A percentile compares a stretch with the other conserved stretches of the same genome.
Conservation (phyloP, 768 basidiomycete species). For the Kwoniella dejecticola region DNA sequence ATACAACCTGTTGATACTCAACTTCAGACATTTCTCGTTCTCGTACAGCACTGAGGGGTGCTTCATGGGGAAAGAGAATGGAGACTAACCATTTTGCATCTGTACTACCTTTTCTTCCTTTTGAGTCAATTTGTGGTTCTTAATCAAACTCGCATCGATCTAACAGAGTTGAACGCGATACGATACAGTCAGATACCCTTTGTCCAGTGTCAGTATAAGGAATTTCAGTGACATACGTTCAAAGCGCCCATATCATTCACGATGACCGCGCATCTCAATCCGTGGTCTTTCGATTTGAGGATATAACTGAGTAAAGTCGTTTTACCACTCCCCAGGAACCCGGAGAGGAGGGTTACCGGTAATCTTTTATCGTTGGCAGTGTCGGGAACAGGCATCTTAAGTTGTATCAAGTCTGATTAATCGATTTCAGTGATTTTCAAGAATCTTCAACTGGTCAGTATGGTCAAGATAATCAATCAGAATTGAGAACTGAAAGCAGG, state of each 20-base stretch:
- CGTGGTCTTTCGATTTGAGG: slow-evolving; percentile 46
- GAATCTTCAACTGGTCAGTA: neutral
- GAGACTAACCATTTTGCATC: slow-evolving; percentile 53
- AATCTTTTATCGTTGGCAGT: slow-evolving; percentile 37
- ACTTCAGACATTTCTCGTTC: neutral
- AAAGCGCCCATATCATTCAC: slow-evolving; percentile 55
- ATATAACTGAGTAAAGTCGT: slow-evolving; percentile 52
- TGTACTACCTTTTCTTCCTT: slow-evolving; percentile 50
- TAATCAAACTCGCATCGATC: slow-evolving; percentile 53
- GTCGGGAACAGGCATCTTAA: slow-evolving; percentile 28
- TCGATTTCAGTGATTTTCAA: neutral
- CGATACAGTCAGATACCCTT: too few species aligned
- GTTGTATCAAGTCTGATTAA: neutral
- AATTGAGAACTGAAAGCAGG: neutral
- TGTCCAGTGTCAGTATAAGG: too few species aligned
- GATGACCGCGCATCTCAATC: slow-evolving; percentile 46
- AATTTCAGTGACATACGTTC: slow-evolving; percentile 48
- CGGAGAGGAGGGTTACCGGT: slow-evolving; percentile 53
- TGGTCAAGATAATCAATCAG: too few species aligned
- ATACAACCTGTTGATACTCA: slow-evolving; percentile 44
- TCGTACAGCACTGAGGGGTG: too few species aligned
- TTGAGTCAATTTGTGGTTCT: slow-evolving; percentile 46
- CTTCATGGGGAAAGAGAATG: too few species aligned
- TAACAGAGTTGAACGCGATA: slow-evolving; percentile 6
- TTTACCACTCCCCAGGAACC: slow-evolving; percentile 54